phyloP scores from a whole-genome alignment of 306 rosid species.

The Cucurbita moschata region DNA sequence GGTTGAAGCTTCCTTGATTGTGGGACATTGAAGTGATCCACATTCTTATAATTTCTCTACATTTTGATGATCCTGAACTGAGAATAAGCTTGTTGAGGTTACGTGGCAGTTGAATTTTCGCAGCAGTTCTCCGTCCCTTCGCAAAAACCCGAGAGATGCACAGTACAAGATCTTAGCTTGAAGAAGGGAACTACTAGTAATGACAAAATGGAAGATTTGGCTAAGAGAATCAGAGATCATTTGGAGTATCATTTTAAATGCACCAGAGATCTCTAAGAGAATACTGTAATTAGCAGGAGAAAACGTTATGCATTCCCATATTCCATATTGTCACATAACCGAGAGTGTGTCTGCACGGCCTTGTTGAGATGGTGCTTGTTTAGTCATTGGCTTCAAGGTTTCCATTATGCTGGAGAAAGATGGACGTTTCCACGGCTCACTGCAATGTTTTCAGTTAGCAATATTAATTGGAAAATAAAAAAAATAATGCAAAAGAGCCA shows the following conservation, averaged over 20 bases:
- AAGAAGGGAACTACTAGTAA: neutral
- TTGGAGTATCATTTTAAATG: neutral
- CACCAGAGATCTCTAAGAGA: neutral
- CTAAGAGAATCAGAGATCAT: neutral
- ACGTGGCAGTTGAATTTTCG: neutral
- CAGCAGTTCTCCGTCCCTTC: neutral
- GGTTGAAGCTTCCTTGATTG: neutral
- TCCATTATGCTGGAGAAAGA: slow-evolving; percentile 82
- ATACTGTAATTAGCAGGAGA: slow-evolving; percentile 50
- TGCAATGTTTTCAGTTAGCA: slow-evolving; percentile 28
- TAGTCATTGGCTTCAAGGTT: slow-evolving; percentile 64
- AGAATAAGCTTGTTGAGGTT: neutral
- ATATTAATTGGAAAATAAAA: neutral
- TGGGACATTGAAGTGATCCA: neutral
- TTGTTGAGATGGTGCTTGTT: slow-evolving; percentile 58
- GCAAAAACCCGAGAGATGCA: neutral
- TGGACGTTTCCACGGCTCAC: slow-evolving; percentile 96
- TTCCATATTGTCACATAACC: slow-evolving; percentile 35
- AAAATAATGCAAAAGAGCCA: neutral
- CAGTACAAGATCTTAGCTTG: neutral
- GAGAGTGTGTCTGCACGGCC: slow-evolving; percentile 40
- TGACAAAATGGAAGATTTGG: neutral
- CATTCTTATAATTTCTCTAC: neutral
- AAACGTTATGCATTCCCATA: slow-evolving; percentile 2
- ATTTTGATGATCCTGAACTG: neutral